Percentiles rank a stretch among this genome's conserved stretches.
Conservation (phyloP, 1,284 basidiomycete species). For the Nidula niveotomentosa region DNA sequence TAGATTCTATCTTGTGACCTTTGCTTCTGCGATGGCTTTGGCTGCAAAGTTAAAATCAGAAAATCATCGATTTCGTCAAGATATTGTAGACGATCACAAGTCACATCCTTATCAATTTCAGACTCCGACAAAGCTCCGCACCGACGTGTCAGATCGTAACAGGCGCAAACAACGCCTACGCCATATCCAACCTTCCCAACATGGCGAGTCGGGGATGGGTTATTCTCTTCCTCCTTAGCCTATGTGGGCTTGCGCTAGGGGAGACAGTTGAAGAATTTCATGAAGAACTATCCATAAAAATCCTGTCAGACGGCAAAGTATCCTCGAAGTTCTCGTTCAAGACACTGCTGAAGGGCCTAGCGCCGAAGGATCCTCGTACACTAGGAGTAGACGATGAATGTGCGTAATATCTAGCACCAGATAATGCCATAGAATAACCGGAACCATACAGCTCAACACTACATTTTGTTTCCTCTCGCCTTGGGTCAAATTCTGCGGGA, state of each 20-base stretch:
- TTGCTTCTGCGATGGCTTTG: background rate
- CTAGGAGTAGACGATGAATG: conserved; percentile 52
- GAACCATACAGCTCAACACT: conserved; percentile 66
- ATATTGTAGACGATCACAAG: background rate
- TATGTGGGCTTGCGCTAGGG: conserved; percentile 9
- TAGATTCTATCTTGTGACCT: background rate
- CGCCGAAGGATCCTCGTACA: conserved; percentile 53
- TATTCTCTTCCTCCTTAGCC: conserved; percentile 7
- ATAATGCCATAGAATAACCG: background rate
- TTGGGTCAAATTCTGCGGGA: conserved; percentile 85
- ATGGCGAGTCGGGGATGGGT: conserved; percentile 8
- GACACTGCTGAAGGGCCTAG: conserved; percentile 54
- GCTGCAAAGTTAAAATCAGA: background rate
- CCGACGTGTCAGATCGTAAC: background rate
- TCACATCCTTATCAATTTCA: background rate
- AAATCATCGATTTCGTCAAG: background rate
- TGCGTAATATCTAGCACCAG: conserved; percentile 23
- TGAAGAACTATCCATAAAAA: conserved; percentile 74
- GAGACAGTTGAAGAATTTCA: conserved; percentile 45
- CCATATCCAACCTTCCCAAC: background rate
- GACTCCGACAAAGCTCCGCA: background rate
- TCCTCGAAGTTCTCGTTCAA: conserved; percentile 84
- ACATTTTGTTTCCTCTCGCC: conserved; percentile 81
- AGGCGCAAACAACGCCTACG: background rate
- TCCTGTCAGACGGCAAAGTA: conserved; percentile 85